A percentile compares a stretch with the other conserved stretches of the same genome.
Conservation (phyloP, 768 basidiomycete species). For the Cantharellus cinnabarinus region DNA sequence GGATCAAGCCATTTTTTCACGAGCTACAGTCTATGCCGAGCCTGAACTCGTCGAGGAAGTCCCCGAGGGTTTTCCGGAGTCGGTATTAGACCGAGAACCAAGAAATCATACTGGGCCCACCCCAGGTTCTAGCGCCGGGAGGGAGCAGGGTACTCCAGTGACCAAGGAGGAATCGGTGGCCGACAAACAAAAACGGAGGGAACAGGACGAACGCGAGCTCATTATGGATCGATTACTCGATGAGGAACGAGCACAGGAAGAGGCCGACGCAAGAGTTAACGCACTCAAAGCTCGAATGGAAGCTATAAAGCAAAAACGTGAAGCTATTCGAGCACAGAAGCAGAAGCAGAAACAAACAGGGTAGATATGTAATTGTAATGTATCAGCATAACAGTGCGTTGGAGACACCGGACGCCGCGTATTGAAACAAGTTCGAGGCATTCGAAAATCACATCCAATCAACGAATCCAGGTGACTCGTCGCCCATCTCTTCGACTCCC, state of each 20-base stretch:
- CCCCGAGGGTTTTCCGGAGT: slow-evolving; percentile 25
- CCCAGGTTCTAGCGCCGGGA: not conserved
- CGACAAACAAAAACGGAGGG: slow-evolving; percentile 28
- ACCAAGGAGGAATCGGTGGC: slow-evolving; percentile 25
- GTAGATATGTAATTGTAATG: too few species aligned
- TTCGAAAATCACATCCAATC: not conserved
- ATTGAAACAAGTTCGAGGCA: too few species aligned
- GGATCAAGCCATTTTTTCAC: slow-evolving; percentile 33
- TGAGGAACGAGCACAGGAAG: slow-evolving; percentile 73
- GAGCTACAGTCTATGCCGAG: slow-evolving; percentile 52
- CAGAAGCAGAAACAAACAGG: not conserved
- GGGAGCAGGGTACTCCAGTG: slow-evolving; percentile 4
- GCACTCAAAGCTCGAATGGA: slow-evolving; percentile 46
- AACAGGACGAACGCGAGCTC: slow-evolving; percentile 55
- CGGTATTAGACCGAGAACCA: not conserved
- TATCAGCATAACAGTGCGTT: too few species aligned
- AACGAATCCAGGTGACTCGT: slow-evolving; percentile 1
- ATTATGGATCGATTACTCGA: slow-evolving; percentile 74
- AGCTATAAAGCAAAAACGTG: slow-evolving; percentile 29
- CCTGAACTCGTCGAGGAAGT: slow-evolving; percentile 31
- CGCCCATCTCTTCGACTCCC: slow-evolving; percentile 1
- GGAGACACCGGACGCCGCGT: too few species aligned
- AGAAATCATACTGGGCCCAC: not conserved
- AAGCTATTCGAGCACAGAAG: slow-evolving; percentile 16
- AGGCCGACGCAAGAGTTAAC: slow-evolving; percentile 57